Evolutionary conservation across 2,329 filamentous ascomycete genomes (phyloP), one percentile per base, ranked within the genome.

Genomic region (Colletotrichum tabaci): DNA sequence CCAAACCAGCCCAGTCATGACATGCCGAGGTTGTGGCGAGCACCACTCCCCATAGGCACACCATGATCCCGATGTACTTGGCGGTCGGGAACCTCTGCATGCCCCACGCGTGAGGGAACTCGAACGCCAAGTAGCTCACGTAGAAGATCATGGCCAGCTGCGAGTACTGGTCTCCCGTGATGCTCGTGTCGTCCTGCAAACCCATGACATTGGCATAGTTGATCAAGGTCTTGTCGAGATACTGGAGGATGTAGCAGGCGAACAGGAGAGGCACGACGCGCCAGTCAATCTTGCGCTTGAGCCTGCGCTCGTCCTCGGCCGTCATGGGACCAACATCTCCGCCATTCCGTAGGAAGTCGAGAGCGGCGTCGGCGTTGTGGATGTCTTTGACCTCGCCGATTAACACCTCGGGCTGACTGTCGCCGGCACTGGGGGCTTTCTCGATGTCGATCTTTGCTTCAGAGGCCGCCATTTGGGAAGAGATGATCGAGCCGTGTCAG

Each of bases 121-220:
- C 87, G 86, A 88, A 90, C 46, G 80, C 86, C 46, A 91, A 82
- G 77, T 91, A 89, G 2, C 88, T 89, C 26, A 91, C 88, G 1
- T 89, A 84, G 0, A 85, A 82, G 50, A 91, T 89, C 9, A 87
- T 89, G 26, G 87, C 86, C 26, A 91, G 78, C 18, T 90, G 78
- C 0, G 88, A 89, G 79, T 90, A 90, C 70, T 90, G 83, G 68
- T 86, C 84, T 0, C 87, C 88, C 0, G 79, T 84, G n/a, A 90
- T 83, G 50, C 83, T 71, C 0, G 85, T 84, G 74, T 90, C 88
- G 26, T 80, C 74, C 46, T 84, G 81, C 4, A 90, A 77, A 21
- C 87, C 87, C 73, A 88, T 90, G 5, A 88, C 85, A 13, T 88
- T 87, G 35, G 86, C 87, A 67, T 88, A 90, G 52, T 70, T 72